These are phyloP conservation scores for Filosporella fistucella DNA, from an alignment of 495 filamentous ascomycete genomes.

Conservation along the genomic window DNA sequence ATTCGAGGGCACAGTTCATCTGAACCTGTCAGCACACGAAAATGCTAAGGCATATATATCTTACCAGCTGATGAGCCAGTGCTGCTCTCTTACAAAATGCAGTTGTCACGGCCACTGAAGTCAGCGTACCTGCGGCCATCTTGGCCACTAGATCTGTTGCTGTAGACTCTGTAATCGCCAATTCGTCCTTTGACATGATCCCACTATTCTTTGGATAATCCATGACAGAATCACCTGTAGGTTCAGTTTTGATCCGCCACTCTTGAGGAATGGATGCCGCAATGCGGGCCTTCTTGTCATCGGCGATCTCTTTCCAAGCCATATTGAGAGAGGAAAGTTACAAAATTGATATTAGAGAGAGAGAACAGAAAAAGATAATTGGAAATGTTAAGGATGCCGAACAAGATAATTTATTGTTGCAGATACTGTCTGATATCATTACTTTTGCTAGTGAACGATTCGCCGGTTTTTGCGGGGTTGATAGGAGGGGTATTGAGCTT, in stretches of 20 bases:
- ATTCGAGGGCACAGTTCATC: constrained; percentile 63
- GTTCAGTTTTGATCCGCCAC: constrained; percentile 17
- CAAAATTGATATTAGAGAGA: not conserved
- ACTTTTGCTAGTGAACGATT: not conserved
- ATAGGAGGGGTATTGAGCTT: not conserved
- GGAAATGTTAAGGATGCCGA: not conserved
- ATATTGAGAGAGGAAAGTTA: not conserved
- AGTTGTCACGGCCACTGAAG: constrained; percentile 37
- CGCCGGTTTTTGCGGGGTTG: not conserved
- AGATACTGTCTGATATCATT: not conserved
- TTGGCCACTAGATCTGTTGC: constrained; percentile 18
- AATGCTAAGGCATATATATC: constrained; percentile 26
- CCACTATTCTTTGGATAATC: constrained; percentile 43
- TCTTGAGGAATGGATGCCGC: constrained; percentile 17
- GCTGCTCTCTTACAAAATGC: constrained; percentile 48
- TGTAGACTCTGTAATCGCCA: constrained; percentile 55
- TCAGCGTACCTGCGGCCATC: constrained; percentile 28
- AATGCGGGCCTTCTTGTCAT: constrained; percentile 18
- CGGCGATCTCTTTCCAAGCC: constrained; percentile 16
- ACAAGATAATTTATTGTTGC: not conserved
- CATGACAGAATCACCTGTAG: constrained; percentile 26
- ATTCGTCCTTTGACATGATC: constrained; percentile 45
- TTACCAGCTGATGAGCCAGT: constrained; percentile 56
- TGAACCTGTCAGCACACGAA: not conserved
- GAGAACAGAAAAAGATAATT: not conserved